phyloP scores from a whole-genome alignment of 2,329 filamentous ascomycete species.

The Xylariales sp. region DNA sequence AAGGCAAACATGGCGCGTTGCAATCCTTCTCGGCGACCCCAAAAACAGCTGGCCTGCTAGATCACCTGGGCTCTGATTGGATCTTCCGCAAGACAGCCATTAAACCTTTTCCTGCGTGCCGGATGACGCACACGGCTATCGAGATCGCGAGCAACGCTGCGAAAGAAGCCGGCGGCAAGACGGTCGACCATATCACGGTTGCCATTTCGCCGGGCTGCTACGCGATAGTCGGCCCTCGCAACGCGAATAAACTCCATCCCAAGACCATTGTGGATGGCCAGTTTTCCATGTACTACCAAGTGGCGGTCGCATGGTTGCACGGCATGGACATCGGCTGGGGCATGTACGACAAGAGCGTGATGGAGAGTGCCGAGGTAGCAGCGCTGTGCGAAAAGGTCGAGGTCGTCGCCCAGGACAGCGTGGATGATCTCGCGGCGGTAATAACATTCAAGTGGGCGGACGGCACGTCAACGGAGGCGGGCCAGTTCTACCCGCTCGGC shows the following conservation, averaged over 20 bases:
- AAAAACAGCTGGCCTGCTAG: constrained; percentile 33
- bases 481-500: constrained; percentile 39
- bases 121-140: constrained; percentile 48
- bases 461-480: constrained; percentile 34
- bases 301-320: constrained; percentile 45
- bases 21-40: constrained; percentile 41
- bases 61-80: constrained; percentile 42
- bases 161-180: constrained; percentile 19
- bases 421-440: constrained; percentile 36
- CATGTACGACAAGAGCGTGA: constrained; percentile 42
- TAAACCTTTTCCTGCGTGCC: constrained; percentile 46
- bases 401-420: constrained; percentile 33
- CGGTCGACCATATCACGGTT: constrained; percentile 38
- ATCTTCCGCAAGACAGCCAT: constrained; percentile 43
- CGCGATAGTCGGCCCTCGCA: constrained; percentile 40
- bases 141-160: constrained; percentile 42
- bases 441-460: constrained; percentile 37
- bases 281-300: constrained; percentile 48
- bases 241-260: constrained; percentile 44
- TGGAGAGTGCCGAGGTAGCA: constrained; percentile 38
- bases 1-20: constrained; percentile 44
- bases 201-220: constrained; percentile 41
- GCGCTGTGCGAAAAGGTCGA: constrained; percentile 41
- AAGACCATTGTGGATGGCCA: constrained; percentile 47
- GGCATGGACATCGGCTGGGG: constrained; percentile 43